Evolutionary conservation across 2,329 filamentous ascomycete genomes (phyloP).

Genomic region (Xylaria multiplex): DNA sequence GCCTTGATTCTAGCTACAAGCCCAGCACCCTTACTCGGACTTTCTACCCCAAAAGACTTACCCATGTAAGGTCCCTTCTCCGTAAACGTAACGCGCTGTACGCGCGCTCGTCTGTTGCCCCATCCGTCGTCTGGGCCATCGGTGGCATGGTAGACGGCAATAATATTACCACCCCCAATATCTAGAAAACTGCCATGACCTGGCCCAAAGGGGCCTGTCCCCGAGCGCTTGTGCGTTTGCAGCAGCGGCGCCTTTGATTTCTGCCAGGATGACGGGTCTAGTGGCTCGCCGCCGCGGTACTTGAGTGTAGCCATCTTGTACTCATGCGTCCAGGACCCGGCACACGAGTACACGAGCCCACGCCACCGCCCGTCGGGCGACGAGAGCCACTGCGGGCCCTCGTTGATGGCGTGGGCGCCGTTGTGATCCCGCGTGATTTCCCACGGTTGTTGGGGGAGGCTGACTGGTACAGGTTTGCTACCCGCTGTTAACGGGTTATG

Average conservation of each 20-base stretch:
- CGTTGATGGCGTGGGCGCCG: slow-evolving; percentile 49
- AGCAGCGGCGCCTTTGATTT: slow-evolving; percentile 46
- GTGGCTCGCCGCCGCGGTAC: slow-evolving; percentile 46
- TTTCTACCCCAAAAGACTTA: slow-evolving; percentile 36
- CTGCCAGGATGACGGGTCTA: slow-evolving; percentile 44
- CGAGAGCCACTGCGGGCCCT: slow-evolving; percentile 49
- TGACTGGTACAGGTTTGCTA: slow-evolving; percentile 39
- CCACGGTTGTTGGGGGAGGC: slow-evolving; percentile 44
- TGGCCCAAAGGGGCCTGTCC: slow-evolving; percentile 43
- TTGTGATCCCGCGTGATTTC: slow-evolving; percentile 46
- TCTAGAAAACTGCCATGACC: slow-evolving; percentile 48
- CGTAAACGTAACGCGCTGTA: slow-evolving; percentile 46
- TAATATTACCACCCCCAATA: slow-evolving; percentile 39
- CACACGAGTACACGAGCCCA: slow-evolving; percentile 48
- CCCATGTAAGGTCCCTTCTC: slow-evolving; percentile 47
- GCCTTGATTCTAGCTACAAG: slow-evolving; percentile 35
- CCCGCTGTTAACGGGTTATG: slow-evolving; percentile 41
- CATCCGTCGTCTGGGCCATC: slow-evolving; percentile 47
- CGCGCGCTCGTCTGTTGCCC: slow-evolving; percentile 45
- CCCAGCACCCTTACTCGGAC: slow-evolving; percentile 15
- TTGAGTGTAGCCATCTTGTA: slow-evolving; percentile 49
- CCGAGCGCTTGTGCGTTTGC: slow-evolving; percentile 35
- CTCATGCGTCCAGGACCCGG: slow-evolving; percentile 49
- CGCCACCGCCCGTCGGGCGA: slow-evolving; percentile 47
- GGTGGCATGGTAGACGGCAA: slow-evolving; percentile 49